Conservation (phyloP, 2,329 filamentous ascomycete genomes). For the Ophiostoma pallidulum region DNA sequence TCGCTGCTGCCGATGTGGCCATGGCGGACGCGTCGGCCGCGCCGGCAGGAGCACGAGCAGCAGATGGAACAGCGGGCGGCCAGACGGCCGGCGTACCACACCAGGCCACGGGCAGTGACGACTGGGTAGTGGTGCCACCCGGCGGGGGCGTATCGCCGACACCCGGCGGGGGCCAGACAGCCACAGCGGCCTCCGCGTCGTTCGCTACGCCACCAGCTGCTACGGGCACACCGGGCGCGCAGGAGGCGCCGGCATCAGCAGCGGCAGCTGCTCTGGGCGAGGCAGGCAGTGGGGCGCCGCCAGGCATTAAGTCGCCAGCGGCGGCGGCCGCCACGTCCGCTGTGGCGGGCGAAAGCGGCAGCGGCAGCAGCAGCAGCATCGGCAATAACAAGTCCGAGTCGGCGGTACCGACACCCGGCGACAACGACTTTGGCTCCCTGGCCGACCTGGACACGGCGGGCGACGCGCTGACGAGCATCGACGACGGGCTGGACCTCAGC, state of each 20-base stretch:
- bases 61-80: no score
- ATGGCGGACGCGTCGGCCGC: slow-evolving; percentile 42
- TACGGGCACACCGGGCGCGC: background rate
- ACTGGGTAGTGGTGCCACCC: slow-evolving; percentile 69
- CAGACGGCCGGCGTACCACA: background rate
- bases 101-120: slow-evolving; percentile 45
- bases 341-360: no score
- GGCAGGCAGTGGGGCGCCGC: background rate
- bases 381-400: slow-evolving; percentile 31
- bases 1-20: slow-evolving; percentile 27
- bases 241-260: no score
- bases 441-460: slow-evolving; percentile 61
- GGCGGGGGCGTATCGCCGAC: slow-evolving; percentile 40
- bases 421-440: slow-evolving; percentile 51
- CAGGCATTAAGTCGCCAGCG: background rate
- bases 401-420: slow-evolving; percentile 34
- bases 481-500: slow-evolving; percentile 54
- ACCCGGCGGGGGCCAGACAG: background rate
- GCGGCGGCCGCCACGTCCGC: no score
- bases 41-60: no score
- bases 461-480: slow-evolving; percentile 58
- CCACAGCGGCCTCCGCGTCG: no score
- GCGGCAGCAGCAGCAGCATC: slow-evolving; percentile 12
- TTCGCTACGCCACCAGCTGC: background rate
- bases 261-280: background rate